Evolutionary conservation across 495 filamentous ascomycete genomes (phyloP).

Genomic region (Glarea lozoyensis): DNA sequence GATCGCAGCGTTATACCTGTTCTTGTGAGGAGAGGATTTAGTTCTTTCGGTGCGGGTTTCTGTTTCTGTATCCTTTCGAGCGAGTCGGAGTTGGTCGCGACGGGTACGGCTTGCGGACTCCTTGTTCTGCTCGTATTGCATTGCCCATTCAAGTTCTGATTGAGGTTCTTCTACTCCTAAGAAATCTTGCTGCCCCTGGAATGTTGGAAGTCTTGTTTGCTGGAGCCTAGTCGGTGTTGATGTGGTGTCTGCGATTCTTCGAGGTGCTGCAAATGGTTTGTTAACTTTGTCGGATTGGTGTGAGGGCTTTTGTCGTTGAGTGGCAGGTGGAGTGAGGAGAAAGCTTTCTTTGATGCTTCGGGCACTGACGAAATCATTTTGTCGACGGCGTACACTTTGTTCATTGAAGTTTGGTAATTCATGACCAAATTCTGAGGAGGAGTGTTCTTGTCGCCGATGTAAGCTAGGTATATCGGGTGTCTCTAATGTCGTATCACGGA

Average conservation of each 20-base stretch:
- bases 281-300: conserved; percentile 10
- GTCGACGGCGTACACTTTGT: too few species aligned
- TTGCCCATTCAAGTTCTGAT: conserved; percentile 22
- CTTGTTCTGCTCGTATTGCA: conserved; percentile 29
- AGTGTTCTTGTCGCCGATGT: too few species aligned
- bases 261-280: conserved; percentile 28
- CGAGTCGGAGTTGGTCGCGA: conserved; percentile 12
- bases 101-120: conserved; percentile 21
- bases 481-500: too few species aligned
- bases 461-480: too few species aligned
- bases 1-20: conserved; percentile 28
- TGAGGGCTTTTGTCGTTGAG: neutral
- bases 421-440: too few species aligned
- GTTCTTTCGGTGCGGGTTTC: neutral
- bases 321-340: conserved; percentile 4
- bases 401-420: too few species aligned
- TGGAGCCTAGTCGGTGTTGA: neutral
- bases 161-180: conserved; percentile 1
- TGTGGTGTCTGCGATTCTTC: neutral
- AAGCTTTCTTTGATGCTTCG: conserved; percentile 11
- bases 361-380: conserved; percentile 16
- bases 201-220: conserved; percentile 9
- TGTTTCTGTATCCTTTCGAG: neutral
- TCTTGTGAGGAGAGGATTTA: conserved; percentile 25
- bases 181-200: neutral